Conservation (phyloP, 352 stramenopile genomes). For the Globisporangium carolinianum region DNA sequence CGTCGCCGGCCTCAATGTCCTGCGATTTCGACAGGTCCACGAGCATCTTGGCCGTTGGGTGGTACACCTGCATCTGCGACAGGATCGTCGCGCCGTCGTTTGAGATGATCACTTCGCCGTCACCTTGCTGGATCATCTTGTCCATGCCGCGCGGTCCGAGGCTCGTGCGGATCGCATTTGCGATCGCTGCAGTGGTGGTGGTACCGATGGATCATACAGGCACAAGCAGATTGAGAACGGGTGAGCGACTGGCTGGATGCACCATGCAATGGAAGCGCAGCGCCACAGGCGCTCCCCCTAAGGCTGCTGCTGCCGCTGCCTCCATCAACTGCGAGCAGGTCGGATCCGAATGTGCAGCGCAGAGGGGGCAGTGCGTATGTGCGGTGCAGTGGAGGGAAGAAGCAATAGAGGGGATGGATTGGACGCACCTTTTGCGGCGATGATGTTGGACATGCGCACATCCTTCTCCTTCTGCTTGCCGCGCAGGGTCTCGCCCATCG, state of each 20-base stretch:
- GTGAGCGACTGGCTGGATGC: no score
- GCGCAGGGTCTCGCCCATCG: constrained; percentile 67
- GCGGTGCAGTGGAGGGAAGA: background rate
- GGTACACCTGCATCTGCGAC: constrained; percentile 96
- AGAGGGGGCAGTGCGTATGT: background rate
- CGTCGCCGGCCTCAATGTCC: constrained; percentile 98
- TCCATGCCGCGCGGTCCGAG: constrained; percentile 98
- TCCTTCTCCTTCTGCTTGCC: constrained; percentile 96
- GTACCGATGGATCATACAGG: no score
- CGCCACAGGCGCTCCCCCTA: no score
- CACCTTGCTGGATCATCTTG: constrained; percentile 98
- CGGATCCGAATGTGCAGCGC: background rate
- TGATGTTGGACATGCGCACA: constrained; percentile 98
- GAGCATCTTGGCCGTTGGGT: constrained; percentile 99
- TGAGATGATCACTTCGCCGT: constrained; percentile 98
- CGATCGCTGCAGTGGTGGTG: constrained; percentile 73
- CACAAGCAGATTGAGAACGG: no score
- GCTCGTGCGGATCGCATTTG: constrained; percentile 97
- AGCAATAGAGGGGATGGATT: background rate
- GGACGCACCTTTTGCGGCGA: constrained; percentile 92
- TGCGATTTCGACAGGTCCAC: constrained; percentile 99
- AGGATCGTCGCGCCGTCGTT: constrained; percentile 99
- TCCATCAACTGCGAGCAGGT: no score
- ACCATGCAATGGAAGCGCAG: no score
- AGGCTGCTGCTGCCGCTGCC: no score